Evolutionary conservation across 1,284 basidiomycete species (phyloP).

Genomic region (Fomitopsis palustris): DNA sequence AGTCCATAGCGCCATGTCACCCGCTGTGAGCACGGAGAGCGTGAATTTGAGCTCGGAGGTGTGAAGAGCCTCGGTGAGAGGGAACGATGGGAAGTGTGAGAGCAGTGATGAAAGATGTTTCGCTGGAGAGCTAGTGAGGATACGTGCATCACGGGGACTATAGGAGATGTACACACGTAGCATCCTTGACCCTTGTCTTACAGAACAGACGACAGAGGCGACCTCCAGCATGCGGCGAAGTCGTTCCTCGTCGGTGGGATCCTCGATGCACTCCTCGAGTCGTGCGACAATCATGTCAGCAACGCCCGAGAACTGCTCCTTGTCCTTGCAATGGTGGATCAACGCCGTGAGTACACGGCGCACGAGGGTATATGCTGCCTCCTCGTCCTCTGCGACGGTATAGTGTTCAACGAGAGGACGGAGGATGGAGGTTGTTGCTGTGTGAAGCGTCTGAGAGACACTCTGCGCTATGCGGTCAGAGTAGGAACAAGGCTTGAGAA

Average conservation of each 20-base stretch:
- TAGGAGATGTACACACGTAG: slow-evolving; percentile 38
- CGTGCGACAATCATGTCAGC: slow-evolving; percentile 48
- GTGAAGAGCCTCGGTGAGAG: slow-evolving; percentile 34
- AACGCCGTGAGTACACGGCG: slow-evolving; percentile 75
- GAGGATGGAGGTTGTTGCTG: slow-evolving; percentile 64
- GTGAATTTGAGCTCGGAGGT: slow-evolving; percentile 46
- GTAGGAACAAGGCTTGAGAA: background rate
- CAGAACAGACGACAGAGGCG: slow-evolving; percentile 48
- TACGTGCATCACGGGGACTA: background rate
- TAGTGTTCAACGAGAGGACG: slow-evolving; percentile 51
- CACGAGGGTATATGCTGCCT: slow-evolving; percentile 50
- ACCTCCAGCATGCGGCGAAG: slow-evolving; percentile 44
- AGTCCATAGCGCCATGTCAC: slow-evolving; percentile 64
- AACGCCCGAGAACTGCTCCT: slow-evolving; percentile 60
- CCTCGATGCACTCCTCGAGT: slow-evolving; percentile 21
- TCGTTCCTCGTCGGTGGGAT: slow-evolving; percentile 16
- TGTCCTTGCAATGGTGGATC: slow-evolving; percentile 73
- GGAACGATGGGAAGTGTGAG: slow-evolving; percentile 37
- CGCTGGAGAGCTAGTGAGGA: slow-evolving; percentile 28
- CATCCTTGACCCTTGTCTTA: slow-evolving; percentile 64
- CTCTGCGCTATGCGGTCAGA: slow-evolving; percentile 39
- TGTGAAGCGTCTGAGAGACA: slow-evolving; percentile 77
- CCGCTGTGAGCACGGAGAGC: slow-evolving; percentile 49
- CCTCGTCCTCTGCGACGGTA: slow-evolving; percentile 38
- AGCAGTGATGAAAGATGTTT: slow-evolving; percentile 48